Conservation (phyloP, 805 yeast genomes). For the Zygosaccharomyces rouxii region DNA sequence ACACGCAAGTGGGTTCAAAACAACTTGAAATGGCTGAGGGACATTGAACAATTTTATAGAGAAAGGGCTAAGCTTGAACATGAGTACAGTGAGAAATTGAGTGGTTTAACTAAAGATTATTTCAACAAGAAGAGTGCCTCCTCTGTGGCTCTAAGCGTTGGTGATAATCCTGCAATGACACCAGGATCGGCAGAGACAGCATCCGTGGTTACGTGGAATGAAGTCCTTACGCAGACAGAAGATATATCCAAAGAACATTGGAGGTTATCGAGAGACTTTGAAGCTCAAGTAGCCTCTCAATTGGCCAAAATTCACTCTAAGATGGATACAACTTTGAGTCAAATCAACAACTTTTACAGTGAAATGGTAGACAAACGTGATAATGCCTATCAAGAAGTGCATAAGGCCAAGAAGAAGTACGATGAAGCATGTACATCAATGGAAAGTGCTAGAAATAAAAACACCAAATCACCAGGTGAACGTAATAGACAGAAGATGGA, state of each 20-base stretch:
- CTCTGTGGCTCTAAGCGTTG: conserved; percentile 71
- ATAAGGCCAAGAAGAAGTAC: conserved; percentile 58
- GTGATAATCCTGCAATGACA: conserved; percentile 83
- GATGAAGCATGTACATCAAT: conserved; percentile 75
- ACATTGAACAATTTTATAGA: conserved; percentile 75
- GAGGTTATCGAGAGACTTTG: conserved; percentile 56
- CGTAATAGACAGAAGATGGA: conserved; percentile 46
- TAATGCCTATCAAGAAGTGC: conserved; percentile 30
- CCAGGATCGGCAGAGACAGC: conserved; percentile 95
- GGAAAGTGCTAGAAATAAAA: conserved; percentile 74
- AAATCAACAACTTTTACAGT: conserved; percentile 57
- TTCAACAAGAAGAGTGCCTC: conserved; percentile 71
- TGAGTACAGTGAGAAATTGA: conserved; percentile 71
- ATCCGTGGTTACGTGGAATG: conserved; percentile 84
- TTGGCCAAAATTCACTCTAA: conserved; percentile 49
- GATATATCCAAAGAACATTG: conserved; percentile 62
- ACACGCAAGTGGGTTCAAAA: conserved; percentile 76
- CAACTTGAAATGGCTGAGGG: conserved; percentile 70
- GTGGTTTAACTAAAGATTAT: conserved; percentile 59
- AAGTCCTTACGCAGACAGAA: conserved; percentile 79
- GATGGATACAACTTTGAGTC: conserved; percentile 49
- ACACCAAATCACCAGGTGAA: conserved; percentile 55
- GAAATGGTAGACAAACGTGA: conserved; percentile 44
- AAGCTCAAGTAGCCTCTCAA: conserved; percentile 56
- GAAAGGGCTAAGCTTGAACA: conserved; percentile 79